Evolutionary conservation across 73 alveolate genomes (phyloP).

Genomic region (Stentor coeruleus): DNA sequence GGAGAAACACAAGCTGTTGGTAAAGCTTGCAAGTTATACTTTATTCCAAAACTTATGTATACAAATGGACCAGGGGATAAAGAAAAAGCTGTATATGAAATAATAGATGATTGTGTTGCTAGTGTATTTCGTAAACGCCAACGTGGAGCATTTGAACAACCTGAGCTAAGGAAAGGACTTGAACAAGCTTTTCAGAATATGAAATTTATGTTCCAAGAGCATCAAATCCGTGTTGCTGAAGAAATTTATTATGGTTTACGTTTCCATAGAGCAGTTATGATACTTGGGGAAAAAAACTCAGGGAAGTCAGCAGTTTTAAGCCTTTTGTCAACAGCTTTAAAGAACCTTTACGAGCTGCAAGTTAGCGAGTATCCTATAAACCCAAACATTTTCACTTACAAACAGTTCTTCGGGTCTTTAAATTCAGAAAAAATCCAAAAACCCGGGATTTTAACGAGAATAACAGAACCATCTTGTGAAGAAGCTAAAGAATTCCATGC

Average conservation of each 20-base stretch:
- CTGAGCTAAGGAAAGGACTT: constrained; percentile 23
- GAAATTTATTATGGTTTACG: constrained; percentile 9
- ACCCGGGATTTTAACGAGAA: background rate
- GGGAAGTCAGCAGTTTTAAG: background rate
- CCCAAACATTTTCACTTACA: constrained; percentile 23
- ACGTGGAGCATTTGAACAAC: background rate
- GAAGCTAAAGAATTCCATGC: background rate
- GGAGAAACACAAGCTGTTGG: background rate
- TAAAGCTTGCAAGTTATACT: background rate
- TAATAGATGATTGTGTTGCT: constrained; percentile 1
- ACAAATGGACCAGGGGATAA: background rate
- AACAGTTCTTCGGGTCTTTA: constrained; percentile 15
- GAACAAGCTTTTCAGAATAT: background rate
- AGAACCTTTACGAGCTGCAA: background rate
- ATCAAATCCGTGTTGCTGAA: background rate
- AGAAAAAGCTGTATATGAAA: background rate
- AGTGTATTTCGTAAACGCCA: constrained; percentile 6
- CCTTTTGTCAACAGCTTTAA: background rate
- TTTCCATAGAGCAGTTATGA: background rate
- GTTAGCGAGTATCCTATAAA: background rate
- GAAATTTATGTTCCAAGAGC: background rate
- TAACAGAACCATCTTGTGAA: background rate
- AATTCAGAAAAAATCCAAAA: background rate
- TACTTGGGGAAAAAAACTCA: constrained; percentile 5
- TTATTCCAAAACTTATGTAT: background rate